These are phyloP conservation scores for Hymenoscyphus fructigenus DNA, from an alignment of 2,329 filamentous ascomycete genomes.

Conservation along the genomic window DNA sequence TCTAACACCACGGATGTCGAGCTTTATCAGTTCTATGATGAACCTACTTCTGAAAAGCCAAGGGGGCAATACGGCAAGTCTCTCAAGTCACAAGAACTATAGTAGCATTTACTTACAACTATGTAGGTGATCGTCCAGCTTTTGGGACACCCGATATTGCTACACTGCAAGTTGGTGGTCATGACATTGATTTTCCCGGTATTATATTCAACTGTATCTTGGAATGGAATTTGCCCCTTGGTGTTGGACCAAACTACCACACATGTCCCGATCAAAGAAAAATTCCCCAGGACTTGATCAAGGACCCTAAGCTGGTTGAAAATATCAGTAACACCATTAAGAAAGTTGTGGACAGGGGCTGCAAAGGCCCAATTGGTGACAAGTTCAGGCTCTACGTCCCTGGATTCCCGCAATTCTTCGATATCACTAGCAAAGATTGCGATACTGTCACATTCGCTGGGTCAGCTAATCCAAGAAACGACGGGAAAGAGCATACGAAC, in stretches of 20 bases:
- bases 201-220: slow-evolving; percentile 13
- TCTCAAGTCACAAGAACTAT: neutral
- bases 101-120: neutral
- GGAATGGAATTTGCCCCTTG: slow-evolving; percentile 1
- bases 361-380: slow-evolving; percentile 7
- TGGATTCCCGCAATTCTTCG: slow-evolving; percentile 12
- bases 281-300: slow-evolving; percentile 5
- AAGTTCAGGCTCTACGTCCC: slow-evolving; percentile 11
- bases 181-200: slow-evolving; percentile 15
- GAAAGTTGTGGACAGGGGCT: slow-evolving; percentile 4
- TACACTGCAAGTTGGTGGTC: slow-evolving; percentile 10
- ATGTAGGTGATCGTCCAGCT: neutral
- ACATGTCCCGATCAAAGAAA: slow-evolving; percentile 12
- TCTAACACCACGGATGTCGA: slow-evolving; percentile 10
- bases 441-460: slow-evolving; percentile 14
- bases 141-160: slow-evolving; percentile 5
- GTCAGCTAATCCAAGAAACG: slow-evolving; percentile 7
- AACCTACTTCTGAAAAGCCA: slow-evolving; percentile 7
- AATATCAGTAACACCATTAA: slow-evolving; percentile 9
- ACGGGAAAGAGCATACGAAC: slow-evolving; percentile 10
- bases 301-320: slow-evolving; percentile 6
- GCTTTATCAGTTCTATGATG: slow-evolving; percentile 11
- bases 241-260: neutral
- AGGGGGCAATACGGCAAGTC: slow-evolving; percentile 9
- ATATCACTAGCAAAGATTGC: neutral